Evolutionary conservation across 257 asterid species (phyloP).

Genomic region (Misopates orontium): DNA sequence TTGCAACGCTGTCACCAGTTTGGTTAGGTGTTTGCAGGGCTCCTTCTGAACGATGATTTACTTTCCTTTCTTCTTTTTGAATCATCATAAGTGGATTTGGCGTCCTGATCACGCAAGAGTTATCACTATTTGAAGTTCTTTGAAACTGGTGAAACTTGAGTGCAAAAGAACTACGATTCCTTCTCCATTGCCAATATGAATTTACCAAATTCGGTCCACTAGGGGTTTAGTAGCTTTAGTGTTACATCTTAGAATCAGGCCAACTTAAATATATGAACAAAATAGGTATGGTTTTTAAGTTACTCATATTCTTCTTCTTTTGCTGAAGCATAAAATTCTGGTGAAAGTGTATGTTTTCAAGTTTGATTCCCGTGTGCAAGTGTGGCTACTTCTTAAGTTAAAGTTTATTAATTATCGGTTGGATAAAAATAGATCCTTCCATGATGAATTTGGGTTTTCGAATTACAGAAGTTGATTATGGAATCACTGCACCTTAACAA

Average conservation of each 20-base stretch:
- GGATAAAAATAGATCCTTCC: neutral
- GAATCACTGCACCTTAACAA: too few relatives aligned
- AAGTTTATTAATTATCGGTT: neutral
- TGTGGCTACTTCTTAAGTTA: too few relatives aligned
- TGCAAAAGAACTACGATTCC: conserved; percentile 2
- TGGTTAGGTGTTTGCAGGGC: neutral
- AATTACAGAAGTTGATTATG: conserved; percentile 18
- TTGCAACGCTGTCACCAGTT: neutral
- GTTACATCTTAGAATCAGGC: neutral
- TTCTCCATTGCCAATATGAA: conserved; percentile 1
- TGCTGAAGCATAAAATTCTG: too few relatives aligned
- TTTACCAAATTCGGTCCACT: neutral
- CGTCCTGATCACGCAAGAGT: conserved; percentile 1
- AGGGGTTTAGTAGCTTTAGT: neutral
- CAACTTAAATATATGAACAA: neutral
- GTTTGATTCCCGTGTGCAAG: neutral
- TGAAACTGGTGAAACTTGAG: neutral
- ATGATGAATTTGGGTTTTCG: conserved; percentile 5
- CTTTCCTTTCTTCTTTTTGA: neutral
- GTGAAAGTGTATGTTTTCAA: too few relatives aligned
- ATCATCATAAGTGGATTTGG: neutral
- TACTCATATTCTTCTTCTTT: neutral
- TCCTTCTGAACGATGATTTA: neutral
- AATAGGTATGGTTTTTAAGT: neutral
- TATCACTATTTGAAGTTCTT: neutral